These are phyloP conservation scores for Colletotrichum gloeosporioides DNA, from an alignment of 2,329 filamentous ascomycete genomes.

Conservation along the genomic window DNA sequence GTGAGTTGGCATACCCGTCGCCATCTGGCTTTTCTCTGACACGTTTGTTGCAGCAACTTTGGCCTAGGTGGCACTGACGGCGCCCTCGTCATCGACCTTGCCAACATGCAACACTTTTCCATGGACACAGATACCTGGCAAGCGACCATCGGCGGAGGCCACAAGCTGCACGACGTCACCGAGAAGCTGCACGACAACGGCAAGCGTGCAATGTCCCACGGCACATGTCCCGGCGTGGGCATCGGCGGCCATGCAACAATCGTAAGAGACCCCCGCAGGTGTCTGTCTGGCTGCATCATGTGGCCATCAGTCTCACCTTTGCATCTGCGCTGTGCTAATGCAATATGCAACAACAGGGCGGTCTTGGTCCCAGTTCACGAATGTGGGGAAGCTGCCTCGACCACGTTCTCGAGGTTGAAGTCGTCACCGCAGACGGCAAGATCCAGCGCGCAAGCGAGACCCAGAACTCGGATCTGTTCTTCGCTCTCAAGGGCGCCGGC, in stretches of 20 bases:
- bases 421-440: constrained; percentile 61
- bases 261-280: constrained; percentile 37
- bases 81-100: constrained; percentile 58
- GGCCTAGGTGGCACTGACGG: constrained; percentile 57
- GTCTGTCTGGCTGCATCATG: background rate
- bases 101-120: constrained; percentile 55
- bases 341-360: constrained; percentile 46
- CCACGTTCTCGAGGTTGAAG: constrained; percentile 59
- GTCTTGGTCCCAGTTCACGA: constrained; percentile 61
- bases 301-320: background rate
- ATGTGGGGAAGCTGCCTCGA: constrained; percentile 65
- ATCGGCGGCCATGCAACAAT: constrained; percentile 65
- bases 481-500: constrained; percentile 60
- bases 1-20: constrained; percentile 35
- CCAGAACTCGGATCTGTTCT: constrained; percentile 60
- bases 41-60: constrained; percentile 34
- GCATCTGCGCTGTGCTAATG: background rate
- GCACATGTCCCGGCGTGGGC: constrained; percentile 64
- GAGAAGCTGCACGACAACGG: constrained; percentile 54
- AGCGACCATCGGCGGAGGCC: constrained; percentile 61
- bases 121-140: constrained; percentile 59
- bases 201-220: constrained; percentile 63
- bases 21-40: background rate
- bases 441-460: constrained; percentile 52
- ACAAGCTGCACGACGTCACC: constrained; percentile 57